Evolutionary conservation across 2,329 filamentous ascomycete species (phyloP), one percentile per base, ranked within the genome.

Genomic region (Hypoxylon rubiginosum): DNA sequence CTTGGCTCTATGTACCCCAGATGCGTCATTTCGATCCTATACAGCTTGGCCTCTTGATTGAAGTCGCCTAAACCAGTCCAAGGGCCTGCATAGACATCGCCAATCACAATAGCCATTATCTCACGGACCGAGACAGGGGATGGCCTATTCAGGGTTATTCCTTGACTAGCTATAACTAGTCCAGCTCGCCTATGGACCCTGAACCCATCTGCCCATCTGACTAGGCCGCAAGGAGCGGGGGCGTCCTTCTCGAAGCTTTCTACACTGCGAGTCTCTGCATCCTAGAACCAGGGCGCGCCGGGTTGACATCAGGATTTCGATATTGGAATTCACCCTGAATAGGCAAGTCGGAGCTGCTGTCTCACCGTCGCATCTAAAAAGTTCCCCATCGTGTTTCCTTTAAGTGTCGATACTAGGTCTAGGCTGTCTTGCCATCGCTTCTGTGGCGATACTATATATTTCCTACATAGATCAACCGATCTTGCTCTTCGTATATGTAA

Each of bases 191-290:
- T 56, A 49, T 48, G 43, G 58, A 62, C 54, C 39, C 59, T 58
- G 46, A 60, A 54, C 58, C 8, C 49, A 41, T 17, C 39, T 7
- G 15, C 15, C 39, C 17, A 41, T 48, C 30, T 46, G 39, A 39
- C 54, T 41, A 50, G 52, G 54, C 58, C 56, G 62, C 62, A 68
- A 62, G 34, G 52, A 64, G 69, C 64, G 69, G 71, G 39, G 63
- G 68, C 62, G 52, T 49, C 49, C 66, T 73, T 73, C 71, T 68
- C 59, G 71, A 73, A 73, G 68, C 55, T 65, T 69, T 73, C 70
- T 50, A 69, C 55, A 67, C 56, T 41, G 50, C 50, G 49, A 61
- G 50, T 48, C 60, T 63, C 54, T 39, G 62, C 50, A 66, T 64
- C 60, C 55, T 32, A 58, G 19, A 46, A 58, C 55, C 32, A 10